Evolutionary conservation across 306 rosid species (phyloP).

Genomic region (Fragaria nilgerrensis): DNA sequence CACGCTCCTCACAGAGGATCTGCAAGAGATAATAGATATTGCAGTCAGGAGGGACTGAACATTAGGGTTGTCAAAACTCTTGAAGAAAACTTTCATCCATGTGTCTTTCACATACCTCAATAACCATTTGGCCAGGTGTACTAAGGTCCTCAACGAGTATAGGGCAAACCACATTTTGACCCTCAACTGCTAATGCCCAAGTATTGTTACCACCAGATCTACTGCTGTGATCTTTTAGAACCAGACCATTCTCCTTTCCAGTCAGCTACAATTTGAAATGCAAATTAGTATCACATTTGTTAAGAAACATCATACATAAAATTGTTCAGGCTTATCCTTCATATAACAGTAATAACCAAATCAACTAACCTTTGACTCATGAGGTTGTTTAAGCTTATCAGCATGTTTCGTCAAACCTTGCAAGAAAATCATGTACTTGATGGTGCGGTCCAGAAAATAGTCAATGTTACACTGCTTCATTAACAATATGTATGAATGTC

Average conservation of each 20-base stretch:
- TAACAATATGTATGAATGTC: conserved; percentile 21
- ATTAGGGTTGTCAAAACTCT: background rate
- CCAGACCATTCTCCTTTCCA: conserved; percentile 42
- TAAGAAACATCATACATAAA: conserved; percentile 18
- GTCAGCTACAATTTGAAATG: conserved; percentile 43
- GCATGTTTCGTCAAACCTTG: conserved; percentile 57
- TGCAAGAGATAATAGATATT: conserved; percentile 32
- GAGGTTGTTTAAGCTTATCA: conserved; percentile 61
- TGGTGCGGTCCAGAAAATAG: conserved; percentile 73
- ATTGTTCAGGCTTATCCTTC: background rate
- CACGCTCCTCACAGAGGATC: conserved; percentile 80
- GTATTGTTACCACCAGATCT: conserved; percentile 41
- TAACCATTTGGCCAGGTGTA: conserved; percentile 78
- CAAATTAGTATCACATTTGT: conserved; percentile 18
- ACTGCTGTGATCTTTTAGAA: conserved; percentile 36
- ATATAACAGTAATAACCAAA: conserved; percentile 2
- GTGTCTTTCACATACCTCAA: conserved; percentile 51
- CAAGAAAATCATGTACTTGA: conserved; percentile 83
- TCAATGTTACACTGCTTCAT: conserved; percentile 92
- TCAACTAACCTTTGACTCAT: conserved; percentile 60
- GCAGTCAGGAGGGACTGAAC: conserved; percentile 7
- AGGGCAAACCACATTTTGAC: conserved; percentile 69
- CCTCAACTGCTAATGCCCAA: conserved; percentile 73
- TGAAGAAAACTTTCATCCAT: conserved; percentile 5
- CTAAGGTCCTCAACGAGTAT: conserved; percentile 78